phyloP scores from a whole-genome alignment of 2,329 filamentous ascomycete species.

The Lasiodiplodia sp. region DNA sequence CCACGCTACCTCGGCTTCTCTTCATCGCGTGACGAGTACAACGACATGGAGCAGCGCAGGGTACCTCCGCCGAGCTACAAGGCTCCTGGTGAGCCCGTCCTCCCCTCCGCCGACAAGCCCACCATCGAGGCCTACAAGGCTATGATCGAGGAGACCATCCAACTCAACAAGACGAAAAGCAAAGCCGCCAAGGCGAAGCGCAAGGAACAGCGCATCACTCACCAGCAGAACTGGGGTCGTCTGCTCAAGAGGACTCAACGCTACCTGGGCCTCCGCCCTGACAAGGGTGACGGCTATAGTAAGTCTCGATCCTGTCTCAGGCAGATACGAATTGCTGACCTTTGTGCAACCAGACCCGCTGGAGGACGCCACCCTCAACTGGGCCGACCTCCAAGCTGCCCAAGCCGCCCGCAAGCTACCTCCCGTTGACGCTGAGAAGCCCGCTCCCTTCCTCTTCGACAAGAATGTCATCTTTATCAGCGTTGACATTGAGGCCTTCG shows the following conservation, averaged over 20 bases:
- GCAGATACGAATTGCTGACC: background rate
- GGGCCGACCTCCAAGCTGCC: conserved; percentile 24
- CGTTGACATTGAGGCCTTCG: conserved; percentile 84
- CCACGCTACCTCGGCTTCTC: conserved; percentile 73
- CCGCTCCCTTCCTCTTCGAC: conserved; percentile 58
- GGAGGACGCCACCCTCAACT: conserved; percentile 18
- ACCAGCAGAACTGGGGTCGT: conserved; percentile 61
- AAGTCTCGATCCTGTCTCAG: conserved; percentile 7
- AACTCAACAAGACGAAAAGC: conserved; percentile 58
- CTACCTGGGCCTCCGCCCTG: conserved; percentile 72
- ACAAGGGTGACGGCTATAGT: conserved; percentile 31
- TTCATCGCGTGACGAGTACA: conserved; percentile 54
- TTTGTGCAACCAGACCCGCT: conserved; percentile 22
- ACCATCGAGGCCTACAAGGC: conserved; percentile 59
- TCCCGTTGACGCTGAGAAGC: conserved; percentile 54
- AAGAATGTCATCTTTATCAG: conserved; percentile 73
- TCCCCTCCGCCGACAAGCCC: conserved; percentile 43
- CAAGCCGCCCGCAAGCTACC: conserved; percentile 32
- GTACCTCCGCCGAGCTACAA: conserved; percentile 34
- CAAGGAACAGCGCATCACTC: conserved; percentile 56
- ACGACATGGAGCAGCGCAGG: conserved; percentile 45
- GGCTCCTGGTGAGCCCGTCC: conserved; percentile 34
- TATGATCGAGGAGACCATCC: conserved; percentile 62
- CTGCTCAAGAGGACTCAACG: conserved; percentile 71
- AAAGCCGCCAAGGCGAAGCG: conserved; percentile 59